Evolutionary conservation across 768 basidiomycete species (phyloP), one percentile per base, ranked within the genome.

Genomic region (Termitomyces sp.): DNA sequence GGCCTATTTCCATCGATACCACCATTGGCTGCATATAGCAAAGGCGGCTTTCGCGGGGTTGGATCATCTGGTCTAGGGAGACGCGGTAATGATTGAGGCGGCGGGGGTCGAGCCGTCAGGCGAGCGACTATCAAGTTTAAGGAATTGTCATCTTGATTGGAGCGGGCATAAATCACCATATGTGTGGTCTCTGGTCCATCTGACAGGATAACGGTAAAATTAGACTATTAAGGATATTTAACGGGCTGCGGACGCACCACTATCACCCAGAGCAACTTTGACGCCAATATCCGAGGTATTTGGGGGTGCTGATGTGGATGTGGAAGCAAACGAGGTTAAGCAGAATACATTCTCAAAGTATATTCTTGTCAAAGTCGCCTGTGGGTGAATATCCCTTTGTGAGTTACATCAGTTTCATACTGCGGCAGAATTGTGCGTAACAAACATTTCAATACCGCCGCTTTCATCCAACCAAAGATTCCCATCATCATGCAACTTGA

Each of bases 301-400:
- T 32, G 50, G 63, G 22, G 26, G 63, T 54, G 42, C 56, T 62
- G 56, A 55, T 47, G 59, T 66, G 33, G 67, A 76, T 56, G 55
- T 71, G 48, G 49, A 72, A 52, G 24, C 66, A 60, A 65, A 82
- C 56, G 67, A 78, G 59, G 56, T 69, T 56, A 87, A 68, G 67
- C 88, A 89, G 58, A 92, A 80, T 1, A 77, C 76, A 60, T 88
- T 89, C 67, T 89, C 86, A 57, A 92, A 88, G 66, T 87, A 91
- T 3, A 86, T 74, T 50, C 76, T 78, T 5, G 83, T 83, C 46
- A 92, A 64, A 2, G 76, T 75, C 10, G 89, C 85, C 18, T 74
- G 73, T 5, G 87, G 86, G 60, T 92, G 87, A 10, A 92, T 81
- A 62, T 90, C 86, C 75, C 89, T 57, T 20, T 13, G 40, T 24